A percentile compares a stretch with the other conserved stretches of the same genome.
Conservation (phyloP, 805 yeast species). For the Lipomyces chichibuensis region DNA sequence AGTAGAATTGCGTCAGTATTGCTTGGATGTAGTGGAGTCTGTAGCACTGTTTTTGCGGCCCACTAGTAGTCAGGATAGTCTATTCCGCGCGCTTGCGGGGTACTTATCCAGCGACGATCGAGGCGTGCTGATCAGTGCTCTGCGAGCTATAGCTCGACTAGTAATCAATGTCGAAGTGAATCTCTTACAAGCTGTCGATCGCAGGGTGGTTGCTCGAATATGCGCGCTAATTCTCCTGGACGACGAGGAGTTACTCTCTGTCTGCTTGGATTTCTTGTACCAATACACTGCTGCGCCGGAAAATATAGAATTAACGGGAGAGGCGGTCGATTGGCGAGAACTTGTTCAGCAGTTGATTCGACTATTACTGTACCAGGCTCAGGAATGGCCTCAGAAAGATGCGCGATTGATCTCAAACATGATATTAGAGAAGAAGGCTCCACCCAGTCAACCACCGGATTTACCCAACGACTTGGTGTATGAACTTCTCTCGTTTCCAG, state of each 20-base stretch:
- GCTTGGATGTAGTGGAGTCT: slow-evolving; percentile 80
- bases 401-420: slow-evolving; percentile 51
- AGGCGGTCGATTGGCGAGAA: slow-evolving; percentile 53
- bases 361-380: slow-evolving; percentile 36
- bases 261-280: slow-evolving; percentile 79
- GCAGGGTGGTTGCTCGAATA: slow-evolving; percentile 55
- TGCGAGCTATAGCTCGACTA: slow-evolving; percentile 79
- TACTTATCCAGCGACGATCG: slow-evolving; percentile 66
- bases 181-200: slow-evolving; percentile 50
- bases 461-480: slow-evolving; percentile 58
- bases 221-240: slow-evolving; percentile 63
- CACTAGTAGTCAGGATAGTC: slow-evolving; percentile 39
- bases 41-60: slow-evolving; percentile 51
- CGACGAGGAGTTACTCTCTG: slow-evolving; percentile 70
- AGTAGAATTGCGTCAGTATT: slow-evolving; percentile 64
- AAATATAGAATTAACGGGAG: slow-evolving; percentile 57
- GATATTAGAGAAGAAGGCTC: slow-evolving; percentile 56
- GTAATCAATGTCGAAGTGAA: slow-evolving; percentile 64
- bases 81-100: slow-evolving; percentile 71
- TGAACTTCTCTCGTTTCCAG: slow-evolving; percentile 67
- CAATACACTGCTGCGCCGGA: slow-evolving; percentile 70
- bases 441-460: slow-evolving; percentile 68
- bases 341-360: slow-evolving; percentile 39
- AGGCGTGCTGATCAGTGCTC: slow-evolving; percentile 63
- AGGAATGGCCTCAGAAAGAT: slow-evolving; percentile 23